Conservation (phyloP, 495 filamentous ascomycete species). For the Penicillium flavigenum region DNA sequence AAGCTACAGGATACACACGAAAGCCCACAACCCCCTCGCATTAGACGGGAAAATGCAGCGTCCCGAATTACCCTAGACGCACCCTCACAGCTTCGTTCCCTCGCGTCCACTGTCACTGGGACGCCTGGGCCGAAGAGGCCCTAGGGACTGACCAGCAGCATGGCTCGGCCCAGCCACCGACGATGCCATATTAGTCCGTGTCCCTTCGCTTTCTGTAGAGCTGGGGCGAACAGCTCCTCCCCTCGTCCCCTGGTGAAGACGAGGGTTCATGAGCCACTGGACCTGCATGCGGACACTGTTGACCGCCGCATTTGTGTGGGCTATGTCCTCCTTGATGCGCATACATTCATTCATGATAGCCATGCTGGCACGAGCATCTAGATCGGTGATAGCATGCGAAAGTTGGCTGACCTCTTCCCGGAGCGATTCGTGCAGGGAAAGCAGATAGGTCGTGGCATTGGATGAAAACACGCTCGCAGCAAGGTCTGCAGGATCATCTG, state of each 20-base stretch:
- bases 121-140: constrained; percentile 34
- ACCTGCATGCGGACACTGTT: constrained; percentile 64
- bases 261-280: constrained; percentile 65
- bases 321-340: constrained; percentile 65
- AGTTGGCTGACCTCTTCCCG: constrained; percentile 62
- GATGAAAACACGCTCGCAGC: constrained; percentile 33
- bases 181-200: constrained; percentile 3
- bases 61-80: constrained; percentile 11
- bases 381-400: constrained; percentile 56
- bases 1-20: not conserved
- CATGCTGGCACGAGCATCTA: constrained; percentile 67
- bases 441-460: constrained; percentile 56
- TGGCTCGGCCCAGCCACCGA: constrained; percentile 32
- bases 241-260: constrained; percentile 49
- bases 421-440: constrained; percentile 67
- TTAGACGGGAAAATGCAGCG: constrained; percentile 17
- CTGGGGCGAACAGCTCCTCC: constrained; percentile 26
- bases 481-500: constrained; percentile 21
- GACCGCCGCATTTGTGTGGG: constrained; percentile 64
- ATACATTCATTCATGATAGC: constrained; percentile 67
- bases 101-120: constrained; percentile 49
- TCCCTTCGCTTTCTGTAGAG: constrained; percentile 15
- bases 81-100: constrained; percentile 41
- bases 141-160: constrained; percentile 26
- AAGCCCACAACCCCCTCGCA: not conserved